Base-by-base conservation (phyloP, 176 grass and related monocot species). In the Rhipidocladum racemiflorum region DNA sequence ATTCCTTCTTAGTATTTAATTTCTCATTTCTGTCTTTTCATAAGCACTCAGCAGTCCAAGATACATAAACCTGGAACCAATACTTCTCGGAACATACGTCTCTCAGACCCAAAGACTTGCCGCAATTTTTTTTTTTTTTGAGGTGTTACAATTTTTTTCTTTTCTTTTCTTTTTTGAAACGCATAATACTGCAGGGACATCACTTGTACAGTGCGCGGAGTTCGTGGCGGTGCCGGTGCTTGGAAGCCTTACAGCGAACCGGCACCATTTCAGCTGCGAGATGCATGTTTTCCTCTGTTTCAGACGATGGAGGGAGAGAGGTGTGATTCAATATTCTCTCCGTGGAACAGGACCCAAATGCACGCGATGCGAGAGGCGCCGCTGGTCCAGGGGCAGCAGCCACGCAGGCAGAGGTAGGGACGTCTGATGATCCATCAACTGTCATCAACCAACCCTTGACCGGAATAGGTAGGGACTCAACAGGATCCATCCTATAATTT, bases 181-280 rank as follows among this genome's bases (percentile, higher is more conserved):
- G 5, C 57, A 9, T 9, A 40, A 40, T 40, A 40, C 38, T 40
- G 38, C 9, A 12, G 2, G 2, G 25, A 29, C 25, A 1, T 29
- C 12, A 61, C 57, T 61, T 7, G 25, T 7, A 29, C 59, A 61
- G 25, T 16, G 25, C 12, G 25, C 25, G 2, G 24, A 6, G 10
- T 23, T 55, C 20, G n/a, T 60, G 73, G 53, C 73, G 73, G 1
- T 76, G 73, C 53, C 53, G 53, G 53, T 60, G 73, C 73, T 39
- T 39, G 29, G 18, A 36, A 36, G 71, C 62, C 27, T 35, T 36
- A 9, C 1, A 8, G 30, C 62, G n/a, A 23, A 27, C 56, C 15
- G 74, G 55, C 55, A 18, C 6, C 15, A 18, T 61, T 77, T 77
- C 59, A 11, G 75, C 76, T 9, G 61, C 20, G 28, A 65, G 75